These are phyloP conservation scores for Apiospora malaysiana DNA, from an alignment of 2,329 filamentous ascomycete genomes.

Conservation along the genomic window DNA sequence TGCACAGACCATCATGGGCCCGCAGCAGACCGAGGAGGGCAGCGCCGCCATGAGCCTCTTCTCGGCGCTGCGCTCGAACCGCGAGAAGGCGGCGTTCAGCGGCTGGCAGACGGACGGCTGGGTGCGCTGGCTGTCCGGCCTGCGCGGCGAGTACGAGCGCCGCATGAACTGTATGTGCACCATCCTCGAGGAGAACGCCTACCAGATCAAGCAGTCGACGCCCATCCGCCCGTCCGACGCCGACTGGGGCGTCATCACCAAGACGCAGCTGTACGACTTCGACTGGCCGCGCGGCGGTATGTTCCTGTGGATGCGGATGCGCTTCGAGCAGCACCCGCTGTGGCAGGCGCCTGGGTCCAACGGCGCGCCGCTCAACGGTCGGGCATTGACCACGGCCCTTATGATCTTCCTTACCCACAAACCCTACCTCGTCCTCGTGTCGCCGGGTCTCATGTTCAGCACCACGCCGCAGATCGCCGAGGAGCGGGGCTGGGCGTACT, in stretches of 20 bases:
- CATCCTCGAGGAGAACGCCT: slow-evolving; percentile 72
- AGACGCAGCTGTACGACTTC: slow-evolving; percentile 77
- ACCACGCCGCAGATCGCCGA: slow-evolving; percentile 65
- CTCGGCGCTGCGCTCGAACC: slow-evolving; percentile 50
- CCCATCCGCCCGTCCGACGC: slow-evolving; percentile 50
- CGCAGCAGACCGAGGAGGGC: slow-evolving; percentile 53
- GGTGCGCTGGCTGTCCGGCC: slow-evolving; percentile 88
- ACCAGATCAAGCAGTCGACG: slow-evolving; percentile 68
- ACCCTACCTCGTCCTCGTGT: slow-evolving; percentile 72
- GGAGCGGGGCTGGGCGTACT: slow-evolving; percentile 71
- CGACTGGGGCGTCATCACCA: slow-evolving; percentile 79
- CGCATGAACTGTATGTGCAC: slow-evolving; percentile 83
- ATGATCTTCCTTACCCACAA: slow-evolving; percentile 74
- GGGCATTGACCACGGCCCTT: slow-evolving; percentile 67
- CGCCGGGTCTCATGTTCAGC: slow-evolving; percentile 76
- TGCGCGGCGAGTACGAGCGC: slow-evolving; percentile 82
- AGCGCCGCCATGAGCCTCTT: slow-evolving; percentile 48
- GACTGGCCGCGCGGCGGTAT: slow-evolving; percentile 85
- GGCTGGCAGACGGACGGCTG: slow-evolving; percentile 85
- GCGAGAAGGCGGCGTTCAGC: slow-evolving; percentile 53
- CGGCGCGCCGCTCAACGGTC: slow-evolving; percentile 53
- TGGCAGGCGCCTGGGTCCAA: slow-evolving; percentile 47
- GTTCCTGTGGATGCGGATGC: slow-evolving; percentile 84
- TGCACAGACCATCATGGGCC: slow-evolving; percentile 76
- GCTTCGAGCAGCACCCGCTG: slow-evolving; percentile 76